These are phyloP conservation scores for Magnaporthiopsis poae DNA, from an alignment of 2,329 filamentous ascomycete species.

Conservation along the genomic window DNA sequence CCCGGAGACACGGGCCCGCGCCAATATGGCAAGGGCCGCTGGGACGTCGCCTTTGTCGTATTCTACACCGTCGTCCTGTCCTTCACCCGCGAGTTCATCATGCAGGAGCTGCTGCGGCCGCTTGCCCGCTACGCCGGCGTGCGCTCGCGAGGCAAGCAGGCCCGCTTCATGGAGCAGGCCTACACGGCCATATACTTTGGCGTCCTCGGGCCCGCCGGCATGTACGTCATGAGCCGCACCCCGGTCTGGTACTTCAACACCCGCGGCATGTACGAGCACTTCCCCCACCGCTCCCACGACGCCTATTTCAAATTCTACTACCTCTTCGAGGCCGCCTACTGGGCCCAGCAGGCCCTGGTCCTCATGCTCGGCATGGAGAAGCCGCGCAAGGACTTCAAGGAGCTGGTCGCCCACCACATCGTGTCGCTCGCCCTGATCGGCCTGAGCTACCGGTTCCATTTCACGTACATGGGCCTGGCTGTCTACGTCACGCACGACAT, in stretches of 20 bases:
- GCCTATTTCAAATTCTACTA: constrained; percentile 90
- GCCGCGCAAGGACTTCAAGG: constrained; percentile 87
- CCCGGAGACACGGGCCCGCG: constrained; percentile 23
- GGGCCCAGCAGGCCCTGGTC: constrained; percentile 88
- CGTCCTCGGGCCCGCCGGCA: constrained; percentile 68
- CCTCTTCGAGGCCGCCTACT: constrained; percentile 86
- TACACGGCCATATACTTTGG: constrained; percentile 90
- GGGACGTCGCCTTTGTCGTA: constrained; percentile 74
- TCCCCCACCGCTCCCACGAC: constrained; percentile 74
- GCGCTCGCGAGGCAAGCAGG: constrained; percentile 64
- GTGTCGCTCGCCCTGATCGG: constrained; percentile 76
- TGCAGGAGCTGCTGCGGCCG: constrained; percentile 78
- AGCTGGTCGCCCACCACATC: constrained; percentile 83
- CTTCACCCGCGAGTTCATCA: constrained; percentile 90
- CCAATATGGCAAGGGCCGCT: constrained; percentile 81
- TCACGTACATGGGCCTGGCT: constrained; percentile 85
- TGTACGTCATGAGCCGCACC: constrained; percentile 86
- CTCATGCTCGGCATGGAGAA: constrained; percentile 80
- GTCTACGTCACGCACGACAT: constrained; percentile 94
- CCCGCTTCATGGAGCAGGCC: constrained; percentile 89
- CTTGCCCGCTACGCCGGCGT: constrained; percentile 63
- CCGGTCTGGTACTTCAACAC: constrained; percentile 96
- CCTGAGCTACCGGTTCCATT: constrained; percentile 89
- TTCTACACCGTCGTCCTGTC: constrained; percentile 87
- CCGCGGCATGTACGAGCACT: constrained; percentile 76